Conservation (phyloP, 2,329 filamentous ascomycete species). For the Sporothrix humicola region DNA sequence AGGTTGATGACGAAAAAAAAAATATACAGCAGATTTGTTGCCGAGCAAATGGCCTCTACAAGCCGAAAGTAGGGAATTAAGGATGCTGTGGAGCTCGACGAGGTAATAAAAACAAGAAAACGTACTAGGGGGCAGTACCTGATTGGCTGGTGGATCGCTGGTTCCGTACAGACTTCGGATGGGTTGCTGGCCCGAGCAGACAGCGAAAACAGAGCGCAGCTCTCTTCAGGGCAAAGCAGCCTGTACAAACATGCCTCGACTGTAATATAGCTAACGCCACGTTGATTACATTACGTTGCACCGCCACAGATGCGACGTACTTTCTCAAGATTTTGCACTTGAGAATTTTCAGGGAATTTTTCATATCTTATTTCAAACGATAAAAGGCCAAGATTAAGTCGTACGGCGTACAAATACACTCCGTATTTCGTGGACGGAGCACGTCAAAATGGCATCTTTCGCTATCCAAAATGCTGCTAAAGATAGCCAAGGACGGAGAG, state of each 20-base stretch:
- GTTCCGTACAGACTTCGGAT: conserved; percentile 14
- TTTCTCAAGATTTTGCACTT: background rate
- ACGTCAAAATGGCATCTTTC: background rate
- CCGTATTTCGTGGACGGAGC: too few species aligned
- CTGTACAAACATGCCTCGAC: too few species aligned
- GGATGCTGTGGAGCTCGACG: conserved; percentile 25
- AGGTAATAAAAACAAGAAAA: conserved; percentile 30
- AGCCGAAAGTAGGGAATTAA: conserved; percentile 22
- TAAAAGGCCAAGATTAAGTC: too few species aligned
- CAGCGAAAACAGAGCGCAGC: conserved; percentile 14
- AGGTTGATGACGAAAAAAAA: conserved; percentile 26
- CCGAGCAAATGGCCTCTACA: conserved; percentile 21
- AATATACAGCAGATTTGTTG: conserved; percentile 20
- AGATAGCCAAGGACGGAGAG: background rate
- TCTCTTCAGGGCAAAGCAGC: too few species aligned
- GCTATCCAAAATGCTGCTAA: background rate
- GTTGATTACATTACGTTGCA: background rate
- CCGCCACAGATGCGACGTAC: conserved; percentile 13
- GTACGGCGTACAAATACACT: too few species aligned
- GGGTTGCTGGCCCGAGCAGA: conserved; percentile 23
- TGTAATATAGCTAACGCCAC: conserved; percentile 31
- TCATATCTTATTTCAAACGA: too few species aligned
- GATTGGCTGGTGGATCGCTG: conserved; percentile 28
- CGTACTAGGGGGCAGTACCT: conserved; percentile 10
- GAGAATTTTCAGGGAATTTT: background rate